Percentiles rank a stretch among this genome's conserved stretches.
phyloP scores from a whole-genome alignment of 306 rosid species.

The Astragalus glycyphyllos region DNA sequence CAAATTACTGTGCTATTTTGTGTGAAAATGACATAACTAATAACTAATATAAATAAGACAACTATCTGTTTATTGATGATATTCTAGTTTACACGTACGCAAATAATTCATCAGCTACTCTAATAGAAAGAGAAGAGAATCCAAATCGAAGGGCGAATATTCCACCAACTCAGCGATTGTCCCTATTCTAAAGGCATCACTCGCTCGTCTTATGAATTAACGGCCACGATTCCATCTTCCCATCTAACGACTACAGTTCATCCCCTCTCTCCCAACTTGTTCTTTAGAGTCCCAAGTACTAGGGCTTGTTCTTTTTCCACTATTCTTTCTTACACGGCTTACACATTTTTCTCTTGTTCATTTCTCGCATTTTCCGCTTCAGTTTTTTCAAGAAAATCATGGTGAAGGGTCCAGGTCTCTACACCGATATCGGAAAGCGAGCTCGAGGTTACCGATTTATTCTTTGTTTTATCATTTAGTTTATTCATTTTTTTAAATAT shows the following conservation, averaged over 20 bases:
- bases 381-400: slow-evolving; percentile 55
- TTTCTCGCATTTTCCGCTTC: slow-evolving; percentile 37
- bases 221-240: slow-evolving; percentile 37
- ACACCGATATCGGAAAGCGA: slow-evolving; percentile 87
- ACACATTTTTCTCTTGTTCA: slow-evolving; percentile 13
- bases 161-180: slow-evolving; percentile 33
- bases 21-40: no score
- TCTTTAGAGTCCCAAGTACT: slow-evolving; percentile 28
- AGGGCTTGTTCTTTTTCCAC: slow-evolving; percentile 40
- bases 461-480: not conserved
- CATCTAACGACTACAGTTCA: slow-evolving; percentile 47
- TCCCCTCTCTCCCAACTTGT: slow-evolving; percentile 26
- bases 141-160: slow-evolving; percentile 37
- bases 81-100: slow-evolving; percentile 26
- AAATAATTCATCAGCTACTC: not conserved
- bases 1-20: no score
- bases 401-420: slow-evolving; percentile 98
- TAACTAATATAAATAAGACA: no score
- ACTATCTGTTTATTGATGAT: no score
- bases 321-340: not conserved
- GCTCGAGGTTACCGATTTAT: slow-evolving; percentile 67
- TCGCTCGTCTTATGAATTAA: slow-evolving; percentile 44
- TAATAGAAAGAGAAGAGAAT: not conserved
- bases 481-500: not conserved
- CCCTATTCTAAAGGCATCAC: slow-evolving; percentile 37